Base-by-base conservation (phyloP, 2,329 filamentous ascomycete genomes). In the Fusarium sp. region DNA sequence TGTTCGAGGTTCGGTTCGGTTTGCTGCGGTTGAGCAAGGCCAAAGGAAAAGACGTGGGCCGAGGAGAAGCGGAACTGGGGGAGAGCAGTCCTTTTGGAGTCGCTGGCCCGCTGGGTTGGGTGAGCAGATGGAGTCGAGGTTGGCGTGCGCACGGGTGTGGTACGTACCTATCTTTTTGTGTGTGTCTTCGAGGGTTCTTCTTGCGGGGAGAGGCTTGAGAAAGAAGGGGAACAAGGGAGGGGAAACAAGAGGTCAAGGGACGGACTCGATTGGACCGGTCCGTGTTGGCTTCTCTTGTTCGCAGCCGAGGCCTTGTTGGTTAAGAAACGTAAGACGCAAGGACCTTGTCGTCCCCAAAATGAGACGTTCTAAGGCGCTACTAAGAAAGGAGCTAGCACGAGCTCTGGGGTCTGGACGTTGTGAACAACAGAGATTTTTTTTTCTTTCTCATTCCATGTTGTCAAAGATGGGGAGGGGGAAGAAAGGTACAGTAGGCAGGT, bases 21-120 rank as follows among this genome's bases (percentile, higher is more conserved):
- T 83, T 79, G 81, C 77, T 72, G 79, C 81, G 81, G 81, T 77
- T 81, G 71, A 71, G 71, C 60, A 74, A 81, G 79, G 79, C 69
- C 71, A 74, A 77, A 70, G 72, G 64, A 64, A 66, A 63, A 63
- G 66, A 61, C 68, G 69, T 73, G 74, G 77, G 75, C 75, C 75
- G 75, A 77, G 35, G 71, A 71, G 76, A 75, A 77, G 74, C 75
- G 74, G 53, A 69, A 73, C 71, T 65, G 73, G 71, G 73, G 73
- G 70, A 62, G 66, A 49, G 55, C 69, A 42, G 72, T 63, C 74
- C 59, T 78, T 77, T 78, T 78, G 76, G 75, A 73, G 69, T 78
- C 68, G 70, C 67, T 70, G 33, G 68, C 61, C 64, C 53, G 70
- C 61, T 74, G 67, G 70, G 70, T 64, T 68, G 66, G 71, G 71